Conservation (phyloP, 495 filamentous ascomycete species). For the Filosporella fistucella region DNA sequence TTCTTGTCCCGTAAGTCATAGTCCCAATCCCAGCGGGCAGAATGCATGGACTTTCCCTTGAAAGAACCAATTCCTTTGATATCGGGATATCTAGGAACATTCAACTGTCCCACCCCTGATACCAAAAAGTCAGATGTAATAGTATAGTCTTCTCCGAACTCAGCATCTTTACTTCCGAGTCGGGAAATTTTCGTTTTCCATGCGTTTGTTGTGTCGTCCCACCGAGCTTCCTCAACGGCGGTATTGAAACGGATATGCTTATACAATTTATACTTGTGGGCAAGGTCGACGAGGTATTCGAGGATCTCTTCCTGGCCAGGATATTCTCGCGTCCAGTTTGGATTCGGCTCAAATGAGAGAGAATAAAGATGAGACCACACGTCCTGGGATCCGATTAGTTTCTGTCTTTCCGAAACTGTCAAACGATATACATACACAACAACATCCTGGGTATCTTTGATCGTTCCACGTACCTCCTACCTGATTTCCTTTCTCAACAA, state of each 20-base stretch:
- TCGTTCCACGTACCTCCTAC: slow-evolving; percentile 55
- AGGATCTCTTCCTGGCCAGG: slow-evolving; percentile 52
- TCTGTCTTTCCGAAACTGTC: background rate
- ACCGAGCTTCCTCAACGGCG: slow-evolving; percentile 50
- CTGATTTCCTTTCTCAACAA: slow-evolving; percentile 47
- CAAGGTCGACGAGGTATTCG: slow-evolving; percentile 55
- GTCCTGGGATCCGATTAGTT: background rate
- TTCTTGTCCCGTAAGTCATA: slow-evolving; percentile 46
- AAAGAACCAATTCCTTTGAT: slow-evolving; percentile 53
- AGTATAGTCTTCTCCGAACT: slow-evolving; percentile 45
- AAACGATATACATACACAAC: slow-evolving; percentile 39
- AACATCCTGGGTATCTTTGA: slow-evolving; percentile 49
- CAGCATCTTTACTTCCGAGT: slow-evolving; percentile 29
- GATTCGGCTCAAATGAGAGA: slow-evolving; percentile 58
- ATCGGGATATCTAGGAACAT: slow-evolving; percentile 50
- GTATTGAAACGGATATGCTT: slow-evolving; percentile 58
- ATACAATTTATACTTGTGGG: slow-evolving; percentile 50
- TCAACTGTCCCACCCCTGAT: slow-evolving; percentile 62
- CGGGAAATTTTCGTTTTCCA: slow-evolving; percentile 29
- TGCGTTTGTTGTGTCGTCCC: slow-evolving; percentile 47
- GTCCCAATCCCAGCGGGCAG: slow-evolving; percentile 44
- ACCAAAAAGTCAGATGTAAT: slow-evolving; percentile 56
- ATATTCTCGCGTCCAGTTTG: slow-evolving; percentile 50
- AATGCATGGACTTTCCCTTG: slow-evolving; percentile 54
- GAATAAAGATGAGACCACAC: slow-evolving; percentile 43